These are phyloP conservation scores for Diaporthe citriasiana DNA, from an alignment of 2,329 filamentous ascomycete species.

Conservation along the genomic window DNA sequence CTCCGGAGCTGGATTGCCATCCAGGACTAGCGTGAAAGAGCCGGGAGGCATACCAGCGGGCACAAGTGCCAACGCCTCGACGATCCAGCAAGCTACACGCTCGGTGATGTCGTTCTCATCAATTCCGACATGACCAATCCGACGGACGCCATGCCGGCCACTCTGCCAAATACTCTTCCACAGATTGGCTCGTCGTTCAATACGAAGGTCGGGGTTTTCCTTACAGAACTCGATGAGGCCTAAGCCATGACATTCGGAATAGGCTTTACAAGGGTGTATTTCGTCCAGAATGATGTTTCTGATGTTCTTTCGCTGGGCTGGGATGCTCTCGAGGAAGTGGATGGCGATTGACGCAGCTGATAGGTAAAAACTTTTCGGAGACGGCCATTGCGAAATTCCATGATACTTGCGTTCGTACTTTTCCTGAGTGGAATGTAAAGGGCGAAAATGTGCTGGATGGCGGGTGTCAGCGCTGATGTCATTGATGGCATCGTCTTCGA, in stretches of 20 bases:
- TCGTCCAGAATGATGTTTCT: conserved; percentile 8
- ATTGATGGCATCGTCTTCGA: not conserved
- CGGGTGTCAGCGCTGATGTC: not conserved
- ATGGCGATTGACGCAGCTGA: conserved; percentile 5
- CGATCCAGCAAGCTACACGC: not conserved
- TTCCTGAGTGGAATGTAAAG: not conserved
- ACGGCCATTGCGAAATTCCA: not conserved
- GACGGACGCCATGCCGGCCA: too few species aligned
- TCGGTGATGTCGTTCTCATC: not conserved
- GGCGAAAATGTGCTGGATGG: not conserved
- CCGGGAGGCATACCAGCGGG: not conserved
- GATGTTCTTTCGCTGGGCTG: not conserved
- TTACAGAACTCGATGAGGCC: not conserved
- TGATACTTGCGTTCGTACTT: not conserved
- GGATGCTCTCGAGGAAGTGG: not conserved
- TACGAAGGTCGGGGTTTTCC: not conserved
- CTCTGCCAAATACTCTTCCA: not conserved
- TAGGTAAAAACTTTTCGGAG: not conserved
- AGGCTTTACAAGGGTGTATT: not conserved
- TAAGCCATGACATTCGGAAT: not conserved
- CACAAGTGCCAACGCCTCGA: conserved; percentile 12
- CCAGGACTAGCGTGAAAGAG: conserved; percentile 9
- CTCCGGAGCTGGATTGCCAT: not conserved
- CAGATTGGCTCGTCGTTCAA: conserved; percentile 7
- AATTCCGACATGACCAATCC: too few species aligned